Base-by-base conservation (phyloP, 345 rosid genomes). In the Orychophragmus violaceus region DNA sequence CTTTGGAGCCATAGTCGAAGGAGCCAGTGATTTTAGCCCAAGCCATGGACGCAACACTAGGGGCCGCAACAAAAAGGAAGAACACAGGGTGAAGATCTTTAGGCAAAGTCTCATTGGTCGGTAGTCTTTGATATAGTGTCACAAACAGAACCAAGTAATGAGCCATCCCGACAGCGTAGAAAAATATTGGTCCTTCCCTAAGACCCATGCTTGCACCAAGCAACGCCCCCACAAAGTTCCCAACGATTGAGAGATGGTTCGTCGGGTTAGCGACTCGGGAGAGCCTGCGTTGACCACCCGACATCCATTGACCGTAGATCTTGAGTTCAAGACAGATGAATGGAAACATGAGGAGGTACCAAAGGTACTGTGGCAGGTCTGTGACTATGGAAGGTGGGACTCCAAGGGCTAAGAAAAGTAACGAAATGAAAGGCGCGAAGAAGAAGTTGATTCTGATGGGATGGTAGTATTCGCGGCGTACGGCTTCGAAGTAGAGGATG, bases 261-360 rank as follows among this genome's bases (percentile, higher is more conserved):
- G 93, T 82, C 30, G 96, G 96, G 53, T 89, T 89, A 3, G 96
- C 96, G 18, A 89, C 93, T 48, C 85, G 81, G 2, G 96, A 89
- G 22, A 87, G 89, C 79, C 93, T 62, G 25, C 94, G 72, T 65
- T 83, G 91, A 0, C 96, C 94, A 29, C 94, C 96, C 0, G 96
- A 89, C 96, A 89, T 89, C 96, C 94, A 89, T 64, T 89, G 96
- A 24, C 96, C 96, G 35, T 89, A 87, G 3, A 89, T 84, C 70
- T 89, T 89, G 27, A 87, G 86, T 80, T 85, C 96, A 3, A 87
- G 86, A 46, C 72, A 65, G 22, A 89, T 73, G 61, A 89, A 59
- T 8, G 96, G 96, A 19, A 85, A 35, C 96, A 89, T 87, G 49
- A 89, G 85, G 46, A 89, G 35, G 59, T 89, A 89, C 96, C 93